Conservation (phyloP, 176 grass and related monocot species). For the Paspalum notatum region DNA sequence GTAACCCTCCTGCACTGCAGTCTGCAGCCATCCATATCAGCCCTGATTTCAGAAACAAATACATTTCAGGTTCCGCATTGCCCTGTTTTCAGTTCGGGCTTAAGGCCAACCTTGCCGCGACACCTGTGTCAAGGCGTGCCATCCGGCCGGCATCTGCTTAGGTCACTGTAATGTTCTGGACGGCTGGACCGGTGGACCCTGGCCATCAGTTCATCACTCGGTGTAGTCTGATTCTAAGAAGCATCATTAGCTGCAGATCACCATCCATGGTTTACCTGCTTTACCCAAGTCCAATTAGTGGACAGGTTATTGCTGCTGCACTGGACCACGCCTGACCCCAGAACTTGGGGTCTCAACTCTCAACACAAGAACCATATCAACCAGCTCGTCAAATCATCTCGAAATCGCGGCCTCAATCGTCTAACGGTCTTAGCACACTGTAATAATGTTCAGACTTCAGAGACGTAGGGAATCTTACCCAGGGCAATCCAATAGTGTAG, state of each 20-base stretch:
- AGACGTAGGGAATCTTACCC: background rate
- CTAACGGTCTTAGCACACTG: conserved; percentile 4
- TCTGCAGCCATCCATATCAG: background rate
- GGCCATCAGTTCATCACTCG: background rate
- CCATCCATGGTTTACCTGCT: conserved; percentile 18
- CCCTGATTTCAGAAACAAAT: background rate
- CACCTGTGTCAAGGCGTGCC: conserved; percentile 14
- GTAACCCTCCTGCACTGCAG: background rate
- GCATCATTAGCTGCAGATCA: conserved; percentile 21
- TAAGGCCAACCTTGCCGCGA: background rate
- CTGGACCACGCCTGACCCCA: conserved; percentile 11
- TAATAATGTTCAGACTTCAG: background rate
- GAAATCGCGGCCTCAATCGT: conserved; percentile 7
- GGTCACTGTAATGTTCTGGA: background rate
- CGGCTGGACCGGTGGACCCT: background rate
- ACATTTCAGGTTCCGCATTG: background rate
- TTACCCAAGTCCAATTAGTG: background rate
- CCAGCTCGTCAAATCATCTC: conserved; percentile 22
- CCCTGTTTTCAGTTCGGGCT: background rate
- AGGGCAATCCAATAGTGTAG: background rate
- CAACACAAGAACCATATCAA: conserved; percentile 11
- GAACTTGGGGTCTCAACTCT: conserved; percentile 25
- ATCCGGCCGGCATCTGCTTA: background rate
- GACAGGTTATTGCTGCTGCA: conserved; percentile 1
- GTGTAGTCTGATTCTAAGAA: conserved; percentile 15